Evolutionary conservation across 768 basidiomycete species (phyloP).

Genomic region (Trametes gibbosa): DNA sequence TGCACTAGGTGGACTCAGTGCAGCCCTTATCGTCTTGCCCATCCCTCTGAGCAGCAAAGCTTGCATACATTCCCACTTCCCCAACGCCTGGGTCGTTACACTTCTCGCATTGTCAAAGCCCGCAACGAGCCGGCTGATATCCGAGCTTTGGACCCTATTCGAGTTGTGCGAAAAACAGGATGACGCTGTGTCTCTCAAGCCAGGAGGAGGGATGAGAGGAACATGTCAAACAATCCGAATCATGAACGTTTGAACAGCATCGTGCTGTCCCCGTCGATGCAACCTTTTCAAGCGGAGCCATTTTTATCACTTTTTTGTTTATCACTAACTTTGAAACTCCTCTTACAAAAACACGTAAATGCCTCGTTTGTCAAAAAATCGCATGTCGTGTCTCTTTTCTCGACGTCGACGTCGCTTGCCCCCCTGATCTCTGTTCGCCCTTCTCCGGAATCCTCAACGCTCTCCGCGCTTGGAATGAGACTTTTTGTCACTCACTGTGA

Average conservation of each 20-base stretch:
- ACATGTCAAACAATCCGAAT: too few relatives aligned
- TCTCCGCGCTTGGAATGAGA: too few relatives aligned
- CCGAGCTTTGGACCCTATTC: constrained; percentile 38
- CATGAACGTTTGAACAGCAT: too few relatives aligned
- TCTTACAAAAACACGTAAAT: too few relatives aligned
- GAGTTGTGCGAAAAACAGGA: constrained; percentile 43
- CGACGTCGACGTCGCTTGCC: constrained; percentile 1
- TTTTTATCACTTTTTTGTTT: too few relatives aligned
- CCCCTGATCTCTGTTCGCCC: neutral
- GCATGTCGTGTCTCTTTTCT: constrained; percentile 9
- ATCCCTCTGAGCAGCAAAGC: neutral
- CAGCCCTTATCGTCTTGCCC: neutral
- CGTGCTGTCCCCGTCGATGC: too few relatives aligned
- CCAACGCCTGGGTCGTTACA: constrained; percentile 15
- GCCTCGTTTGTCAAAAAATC: constrained; percentile 18
- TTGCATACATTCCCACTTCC: constrained; percentile 23
- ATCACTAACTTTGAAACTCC: too few relatives aligned
- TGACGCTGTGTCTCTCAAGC: too few relatives aligned
- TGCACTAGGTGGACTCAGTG: too few relatives aligned
- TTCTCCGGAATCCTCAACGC: neutral
- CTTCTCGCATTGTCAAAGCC: constrained; percentile 19
- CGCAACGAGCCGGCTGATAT: constrained; percentile 30
- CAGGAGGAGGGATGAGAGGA: too few relatives aligned
- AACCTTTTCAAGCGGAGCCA: too few relatives aligned
- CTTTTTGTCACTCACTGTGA: neutral